Evolutionary conservation across 164 flowering plant species (phyloP).

Genomic region (Nymphaea thermarum): DNA sequence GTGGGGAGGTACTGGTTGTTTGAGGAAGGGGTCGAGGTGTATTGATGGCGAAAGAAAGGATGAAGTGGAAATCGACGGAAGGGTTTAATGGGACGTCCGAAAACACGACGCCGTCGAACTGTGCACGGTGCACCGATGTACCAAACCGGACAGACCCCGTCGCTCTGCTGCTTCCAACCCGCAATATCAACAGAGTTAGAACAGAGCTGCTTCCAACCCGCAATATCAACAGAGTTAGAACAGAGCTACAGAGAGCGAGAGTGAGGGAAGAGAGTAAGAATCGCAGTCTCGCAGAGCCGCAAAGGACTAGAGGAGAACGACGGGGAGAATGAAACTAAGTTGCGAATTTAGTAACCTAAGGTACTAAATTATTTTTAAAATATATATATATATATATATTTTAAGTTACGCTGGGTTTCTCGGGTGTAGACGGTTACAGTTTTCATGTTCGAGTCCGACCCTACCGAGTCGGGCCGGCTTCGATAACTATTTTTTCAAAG

Average conservation of each 20-base stretch:
- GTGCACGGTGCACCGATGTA: slow-evolving; percentile 66
- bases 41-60: slow-evolving; percentile 62
- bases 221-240: neutral
- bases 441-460: too few species aligned
- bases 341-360: too few species aligned
- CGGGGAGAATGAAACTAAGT: too few species aligned
- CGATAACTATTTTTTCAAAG: too few species aligned
- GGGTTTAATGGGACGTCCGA: slow-evolving; percentile 42
- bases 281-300: too few species aligned
- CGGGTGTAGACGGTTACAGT: too few species aligned
- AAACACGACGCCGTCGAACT: slow-evolving; percentile 35
- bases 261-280: neutral
- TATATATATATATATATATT: too few species aligned
- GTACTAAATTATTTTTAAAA: too few species aligned
- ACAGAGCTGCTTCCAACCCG: too few species aligned
- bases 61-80: slow-evolving; percentile 41
- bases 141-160: slow-evolving; percentile 27
- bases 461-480: too few species aligned
- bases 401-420: too few species aligned
- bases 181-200: neutral
- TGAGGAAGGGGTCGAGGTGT: slow-evolving; percentile 24
- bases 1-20: slow-evolving; percentile 19
- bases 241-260: neutral
- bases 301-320: too few species aligned
- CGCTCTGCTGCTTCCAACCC: slow-evolving; percentile 9